phyloP scores from a whole-genome alignment of 257 asterid species.

The Solanum dulcamara region DNA sequence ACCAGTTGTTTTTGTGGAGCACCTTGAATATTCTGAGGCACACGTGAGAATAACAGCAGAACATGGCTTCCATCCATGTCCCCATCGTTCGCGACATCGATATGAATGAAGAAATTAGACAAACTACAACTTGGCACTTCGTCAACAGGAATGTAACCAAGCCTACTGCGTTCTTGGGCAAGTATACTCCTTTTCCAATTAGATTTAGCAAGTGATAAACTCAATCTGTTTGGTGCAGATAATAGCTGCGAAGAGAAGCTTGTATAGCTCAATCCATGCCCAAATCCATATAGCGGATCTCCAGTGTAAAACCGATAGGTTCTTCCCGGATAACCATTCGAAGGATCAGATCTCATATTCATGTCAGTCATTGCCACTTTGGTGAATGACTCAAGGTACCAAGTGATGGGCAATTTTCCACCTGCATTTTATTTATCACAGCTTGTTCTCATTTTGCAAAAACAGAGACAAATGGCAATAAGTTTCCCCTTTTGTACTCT shows the following conservation, averaged over 20 bases:
- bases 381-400: conserved; percentile 92
- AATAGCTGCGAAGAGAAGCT: conserved; percentile 36
- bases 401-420: conserved; percentile 71
- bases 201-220: conserved; percentile 16
- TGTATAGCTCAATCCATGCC: conserved; percentile 83
- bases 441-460: neutral
- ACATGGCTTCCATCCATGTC: conserved; percentile 52
- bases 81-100: conserved; percentile 60
- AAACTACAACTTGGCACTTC: conserved; percentile 39
- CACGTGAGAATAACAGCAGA: conserved; percentile 49
- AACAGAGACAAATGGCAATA: neutral
- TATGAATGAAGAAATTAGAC: conserved; percentile 35
- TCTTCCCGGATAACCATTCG: conserved; percentile 82
- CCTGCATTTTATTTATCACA: conserved; percentile 27
- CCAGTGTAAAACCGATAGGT: conserved; percentile 83
- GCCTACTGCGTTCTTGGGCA: conserved; percentile 4
- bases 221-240: conserved; percentile 49
- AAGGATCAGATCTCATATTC: conserved; percentile 84
- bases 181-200: conserved; percentile 19
- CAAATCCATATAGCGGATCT: conserved; percentile 48
- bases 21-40: conserved; percentile 15
- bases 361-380: conserved; percentile 69
- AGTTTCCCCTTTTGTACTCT: neutral
- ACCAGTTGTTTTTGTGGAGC: conserved; percentile 55
- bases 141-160: conserved; percentile 32